Evolutionary conservation across 805 yeast species (phyloP).

Genomic region (Candida takata): DNA sequence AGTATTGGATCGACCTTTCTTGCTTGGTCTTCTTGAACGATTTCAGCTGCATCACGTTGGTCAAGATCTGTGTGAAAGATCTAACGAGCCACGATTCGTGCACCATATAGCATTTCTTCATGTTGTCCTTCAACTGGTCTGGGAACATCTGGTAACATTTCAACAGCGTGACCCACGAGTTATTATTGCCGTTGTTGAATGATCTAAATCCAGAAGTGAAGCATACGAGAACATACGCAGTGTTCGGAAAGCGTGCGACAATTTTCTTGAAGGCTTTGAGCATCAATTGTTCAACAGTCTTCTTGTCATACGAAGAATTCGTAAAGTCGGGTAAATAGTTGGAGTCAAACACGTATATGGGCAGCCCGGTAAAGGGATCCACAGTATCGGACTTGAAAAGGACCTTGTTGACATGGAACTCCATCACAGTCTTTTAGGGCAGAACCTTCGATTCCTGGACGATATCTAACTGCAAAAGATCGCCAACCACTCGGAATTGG

Average conservation of each 20-base stretch:
- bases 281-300: constrained; percentile 30
- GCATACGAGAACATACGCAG: constrained; percentile 60
- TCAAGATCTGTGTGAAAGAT: constrained; percentile 64
- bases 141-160: constrained; percentile 53
- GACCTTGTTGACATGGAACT: constrained; percentile 29
- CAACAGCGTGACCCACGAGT: constrained; percentile 68
- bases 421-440: too few relatives aligned
- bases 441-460: too few relatives aligned
- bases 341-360: constrained; percentile 78
- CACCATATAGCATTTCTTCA: constrained; percentile 65
- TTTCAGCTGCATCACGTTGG: constrained; percentile 52
- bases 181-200: constrained; percentile 25
- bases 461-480: too few relatives aligned
- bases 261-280: constrained; percentile 53
- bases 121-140: constrained; percentile 41
- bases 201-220: constrained; percentile 76
- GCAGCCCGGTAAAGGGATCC: constrained; percentile 64
- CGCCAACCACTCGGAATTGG: too few relatives aligned
- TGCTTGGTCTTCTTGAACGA: constrained; percentile 26
- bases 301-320: constrained; percentile 28
- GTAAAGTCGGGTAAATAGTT: constrained; percentile 65
- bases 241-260: constrained; percentile 49
- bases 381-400: constrained; percentile 52
- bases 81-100: constrained; percentile 90
- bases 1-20: constrained; percentile 20